Evolutionary conservation across 176 grass and related monocot genomes (phyloP).

Genomic region (Avena atlantica): DNA sequence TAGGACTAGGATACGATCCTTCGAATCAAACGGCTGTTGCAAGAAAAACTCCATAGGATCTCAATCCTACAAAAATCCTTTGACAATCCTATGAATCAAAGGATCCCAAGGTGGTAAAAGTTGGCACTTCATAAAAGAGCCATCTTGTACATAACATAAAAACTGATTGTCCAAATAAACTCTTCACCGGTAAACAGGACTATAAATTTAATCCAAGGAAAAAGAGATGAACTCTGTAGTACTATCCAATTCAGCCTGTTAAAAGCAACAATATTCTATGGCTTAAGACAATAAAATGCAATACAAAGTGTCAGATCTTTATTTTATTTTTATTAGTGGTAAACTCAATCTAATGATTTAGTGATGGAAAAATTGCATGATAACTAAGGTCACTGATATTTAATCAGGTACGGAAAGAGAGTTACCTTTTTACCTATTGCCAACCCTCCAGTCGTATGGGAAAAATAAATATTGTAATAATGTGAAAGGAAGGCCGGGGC

Average conservation of each 20-base stretch:
- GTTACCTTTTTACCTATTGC: conserved; percentile 80
- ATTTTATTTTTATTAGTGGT: neutral
- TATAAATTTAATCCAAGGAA: neutral
- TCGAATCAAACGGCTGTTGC: too few relatives aligned
- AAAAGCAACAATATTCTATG: neutral
- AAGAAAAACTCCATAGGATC: too few relatives aligned
- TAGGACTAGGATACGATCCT: too few relatives aligned
- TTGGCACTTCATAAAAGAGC: neutral
- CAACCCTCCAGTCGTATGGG: conserved; percentile 79
- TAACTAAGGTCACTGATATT: conserved; percentile 22
- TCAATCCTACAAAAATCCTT: too few relatives aligned
- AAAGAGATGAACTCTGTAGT: conserved; percentile 1
- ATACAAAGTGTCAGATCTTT: neutral
- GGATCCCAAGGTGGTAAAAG: neutral
- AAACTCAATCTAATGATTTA: neutral
- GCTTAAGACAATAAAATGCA: conserved; percentile 7
- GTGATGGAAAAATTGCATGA: neutral
- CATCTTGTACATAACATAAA: neutral
- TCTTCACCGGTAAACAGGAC: neutral
- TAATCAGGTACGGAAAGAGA: conserved; percentile 1
- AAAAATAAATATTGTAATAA: conserved; percentile 97
- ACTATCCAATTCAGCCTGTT: neutral
- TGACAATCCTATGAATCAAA: too few relatives aligned
- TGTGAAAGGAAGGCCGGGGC: conserved; percentile 91
- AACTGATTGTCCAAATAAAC: neutral